phyloP scores from a whole-genome alignment of 2,329 filamentous ascomycete genomes.

The Rutstroemia sp. region DNA sequence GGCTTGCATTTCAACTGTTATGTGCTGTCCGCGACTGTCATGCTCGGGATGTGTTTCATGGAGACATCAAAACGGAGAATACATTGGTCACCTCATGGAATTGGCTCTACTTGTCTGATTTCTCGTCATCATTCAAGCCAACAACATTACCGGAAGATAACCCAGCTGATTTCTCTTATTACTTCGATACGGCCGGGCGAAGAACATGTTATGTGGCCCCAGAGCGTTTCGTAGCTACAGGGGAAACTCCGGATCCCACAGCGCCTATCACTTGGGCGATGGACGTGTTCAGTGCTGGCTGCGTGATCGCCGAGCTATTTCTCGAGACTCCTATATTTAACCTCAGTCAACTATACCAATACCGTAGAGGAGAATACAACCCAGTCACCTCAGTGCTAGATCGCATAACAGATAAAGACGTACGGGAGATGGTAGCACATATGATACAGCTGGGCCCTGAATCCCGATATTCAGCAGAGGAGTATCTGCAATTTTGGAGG shows the following conservation, averaged over 20 bases:
- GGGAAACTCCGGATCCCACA: constrained; percentile 56
- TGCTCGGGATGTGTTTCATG: constrained; percentile 81
- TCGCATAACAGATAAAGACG: constrained; percentile 79
- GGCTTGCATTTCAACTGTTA: constrained; percentile 91
- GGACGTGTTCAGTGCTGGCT: constrained; percentile 96
- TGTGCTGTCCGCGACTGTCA: constrained; percentile 92
- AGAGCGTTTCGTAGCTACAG: constrained; percentile 75
- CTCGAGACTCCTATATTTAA: constrained; percentile 95
- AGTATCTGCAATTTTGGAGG: constrained; percentile 89
- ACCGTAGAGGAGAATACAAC: constrained; percentile 86
- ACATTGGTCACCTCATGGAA: constrained; percentile 97
- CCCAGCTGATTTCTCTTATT: constrained; percentile 94
- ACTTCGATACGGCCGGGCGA: constrained; percentile 87
- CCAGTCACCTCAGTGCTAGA: constrained; percentile 72
- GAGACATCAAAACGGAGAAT: constrained; percentile 98
- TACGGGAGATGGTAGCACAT: constrained; percentile 82
- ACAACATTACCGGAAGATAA: constrained; percentile 93
- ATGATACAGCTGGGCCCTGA: constrained; percentile 96
- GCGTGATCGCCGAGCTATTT: constrained; percentile 94
- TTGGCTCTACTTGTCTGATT: constrained; percentile 97
- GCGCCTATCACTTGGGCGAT: constrained; percentile 80
- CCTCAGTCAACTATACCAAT: constrained; percentile 93
- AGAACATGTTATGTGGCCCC: constrained; percentile 93
- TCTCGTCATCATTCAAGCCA: constrained; percentile 92
- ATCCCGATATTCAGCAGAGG: constrained; percentile 84